Base-by-base conservation (phyloP, 305 asterid species). In the Fraxinus nigra region DNA sequence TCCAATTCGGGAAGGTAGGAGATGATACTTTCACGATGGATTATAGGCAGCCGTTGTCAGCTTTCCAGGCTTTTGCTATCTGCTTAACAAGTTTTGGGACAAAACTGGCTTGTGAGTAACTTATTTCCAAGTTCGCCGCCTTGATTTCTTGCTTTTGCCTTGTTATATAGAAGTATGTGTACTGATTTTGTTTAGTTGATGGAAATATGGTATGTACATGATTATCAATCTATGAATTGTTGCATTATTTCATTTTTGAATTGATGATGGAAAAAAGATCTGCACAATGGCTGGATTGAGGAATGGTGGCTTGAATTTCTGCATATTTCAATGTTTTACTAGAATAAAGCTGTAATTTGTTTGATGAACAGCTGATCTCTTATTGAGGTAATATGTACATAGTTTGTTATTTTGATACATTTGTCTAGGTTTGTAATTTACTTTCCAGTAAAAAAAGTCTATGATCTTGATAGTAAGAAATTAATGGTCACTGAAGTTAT, bases 51-150 rank as follows among this genome's bases (percentile, higher is more conserved):
- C 99, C 99, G 28, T 89, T 95, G 24, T 95, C 98, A 0, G 97
- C 98, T 38, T 95, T 95, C 82, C 98, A 94, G 85, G 98, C 99
- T 0, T 95, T 95, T 14, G 98, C 99, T 1, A 93, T 95, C 85
- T 93, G 99, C 86, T 85, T 95, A 67, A 93, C 97, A 59, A 94
- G 98, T 83, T 95, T 95, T 63, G 99, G 99, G 59, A 93, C 98
- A 0, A 95, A 95, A 84, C 87, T 95, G 85, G 98, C 97, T 6
- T 95, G 98, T 76, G 98, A 93, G 85, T 92, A 72, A 81, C 3
- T 1, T 56, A 24, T 1, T n/a, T 7, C 24, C 11, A 16, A 65
- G 40, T 76, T 54, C 3, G 18, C 63, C 24, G 30, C 20, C 6
- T 34, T 37, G 8, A 16, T 2, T 79, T 1, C 74, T 14, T 69